Evolutionary conservation across 495 filamentous ascomycete species (phyloP).

Genomic region (Aspergillus sclerotioniger): DNA sequence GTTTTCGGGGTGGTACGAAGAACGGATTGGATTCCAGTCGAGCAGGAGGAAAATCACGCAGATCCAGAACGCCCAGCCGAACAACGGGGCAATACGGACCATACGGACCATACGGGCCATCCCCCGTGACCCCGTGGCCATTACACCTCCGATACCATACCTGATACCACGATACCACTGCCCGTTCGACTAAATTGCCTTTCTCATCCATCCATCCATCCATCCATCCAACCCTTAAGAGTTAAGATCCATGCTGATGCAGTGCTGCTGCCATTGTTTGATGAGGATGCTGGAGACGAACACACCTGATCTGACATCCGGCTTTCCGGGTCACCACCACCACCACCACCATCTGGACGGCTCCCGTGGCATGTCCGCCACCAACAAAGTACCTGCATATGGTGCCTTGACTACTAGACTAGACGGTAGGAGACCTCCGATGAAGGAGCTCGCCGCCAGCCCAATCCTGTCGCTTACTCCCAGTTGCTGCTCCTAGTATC

Average conservation of each 20-base stretch:
- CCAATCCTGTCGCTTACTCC: not conserved
- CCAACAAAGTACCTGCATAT: not conserved
- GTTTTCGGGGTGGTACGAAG: not conserved
- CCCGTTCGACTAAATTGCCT: slow-evolving; percentile 15
- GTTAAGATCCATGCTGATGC: too few species aligned
- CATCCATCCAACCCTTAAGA: not conserved
- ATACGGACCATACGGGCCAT: not conserved
- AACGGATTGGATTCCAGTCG: not conserved
- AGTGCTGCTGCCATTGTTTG: too few species aligned
- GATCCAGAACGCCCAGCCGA: not conserved
- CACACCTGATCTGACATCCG: not conserved
- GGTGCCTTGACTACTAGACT: not conserved
- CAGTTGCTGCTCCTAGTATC: not conserved
- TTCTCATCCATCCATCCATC: slow-evolving; percentile 5
- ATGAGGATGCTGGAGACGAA: not conserved
- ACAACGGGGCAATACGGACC: not conserved
- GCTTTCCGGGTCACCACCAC: not conserved
- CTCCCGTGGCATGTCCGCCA: too few species aligned
- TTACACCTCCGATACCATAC: not conserved
- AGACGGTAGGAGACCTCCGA: slow-evolving; percentile 1
- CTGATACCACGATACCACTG: not conserved
- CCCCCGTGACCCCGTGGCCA: too few species aligned
- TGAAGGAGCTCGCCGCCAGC: not conserved
- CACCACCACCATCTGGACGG: too few species aligned
- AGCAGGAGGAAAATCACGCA: not conserved